Evolutionary conservation across 805 yeast genomes (phyloP).

Genomic region (Metschnikowia kofuensis): DNA sequence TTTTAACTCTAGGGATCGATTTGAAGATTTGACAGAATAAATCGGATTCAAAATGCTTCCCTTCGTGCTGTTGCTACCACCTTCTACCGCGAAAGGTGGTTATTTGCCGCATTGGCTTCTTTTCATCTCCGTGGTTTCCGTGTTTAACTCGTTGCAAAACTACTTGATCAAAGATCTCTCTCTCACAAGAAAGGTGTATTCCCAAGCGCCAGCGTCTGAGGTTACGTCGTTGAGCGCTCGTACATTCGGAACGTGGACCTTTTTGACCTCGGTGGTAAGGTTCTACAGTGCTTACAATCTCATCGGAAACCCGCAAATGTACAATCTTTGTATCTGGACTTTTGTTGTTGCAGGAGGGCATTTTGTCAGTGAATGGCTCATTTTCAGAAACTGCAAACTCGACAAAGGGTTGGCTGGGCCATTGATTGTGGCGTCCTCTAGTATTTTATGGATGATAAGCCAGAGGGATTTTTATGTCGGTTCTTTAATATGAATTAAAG

Average conservation of each 20-base stretch:
- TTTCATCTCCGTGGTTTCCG: conserved; percentile 77
- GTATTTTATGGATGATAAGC: conserved; percentile 73
- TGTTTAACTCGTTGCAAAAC: conserved; percentile 86
- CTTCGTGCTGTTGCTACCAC: conserved; percentile 18
- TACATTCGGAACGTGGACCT: conserved; percentile 98
- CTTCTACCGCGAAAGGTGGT: conserved; percentile 37
- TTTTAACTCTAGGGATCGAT: background rate
- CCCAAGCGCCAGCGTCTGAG: conserved; percentile 30
- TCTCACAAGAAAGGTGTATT: conserved; percentile 80
- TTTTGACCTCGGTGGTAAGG: conserved; percentile 79
- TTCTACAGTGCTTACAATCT: conserved; percentile 78
- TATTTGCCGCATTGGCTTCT: conserved; percentile 51
- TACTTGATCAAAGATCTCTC: conserved; percentile 66
- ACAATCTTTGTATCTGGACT: conserved; percentile 73
- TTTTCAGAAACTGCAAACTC: conserved; percentile 73
- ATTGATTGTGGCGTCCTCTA: conserved; percentile 66
- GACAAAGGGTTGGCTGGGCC: conserved; percentile 93
- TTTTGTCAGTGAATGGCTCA: conserved; percentile 78
- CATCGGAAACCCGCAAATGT: conserved; percentile 64
- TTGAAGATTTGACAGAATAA: too few species aligned
- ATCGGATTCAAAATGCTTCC: conserved; percentile 13
- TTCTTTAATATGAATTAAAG: background rate
- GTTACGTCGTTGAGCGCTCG: conserved; percentile 72
- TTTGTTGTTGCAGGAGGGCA: conserved; percentile 82
- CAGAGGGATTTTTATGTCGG: conserved; percentile 63